Percentiles rank a stretch among this genome's conserved stretches.
These are phyloP conservation scores for Saccharomyces hybrid DNA, from an alignment of 1,139 yeast species.

Conservation along the genomic window DNA sequence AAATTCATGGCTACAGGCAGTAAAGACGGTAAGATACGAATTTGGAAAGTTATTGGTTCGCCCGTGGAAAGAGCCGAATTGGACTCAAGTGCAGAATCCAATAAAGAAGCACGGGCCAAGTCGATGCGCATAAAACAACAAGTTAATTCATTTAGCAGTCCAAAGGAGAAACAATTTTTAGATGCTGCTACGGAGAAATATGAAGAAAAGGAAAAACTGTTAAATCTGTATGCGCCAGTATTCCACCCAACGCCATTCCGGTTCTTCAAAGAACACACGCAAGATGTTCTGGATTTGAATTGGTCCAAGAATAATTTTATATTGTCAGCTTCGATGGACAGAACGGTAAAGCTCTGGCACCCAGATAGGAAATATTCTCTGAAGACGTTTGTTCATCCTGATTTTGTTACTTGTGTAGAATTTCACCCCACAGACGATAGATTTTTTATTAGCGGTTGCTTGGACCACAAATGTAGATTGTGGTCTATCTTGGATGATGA, in stretches of 20 bases:
- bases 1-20: conserved; percentile 80
- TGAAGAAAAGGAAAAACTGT: conserved; percentile 5
- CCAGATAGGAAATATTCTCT: conserved; percentile 57
- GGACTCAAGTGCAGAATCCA: conserved; percentile 15
- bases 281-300: conserved; percentile 62
- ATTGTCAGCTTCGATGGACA: conserved; percentile 78
- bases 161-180: conserved; percentile 1
- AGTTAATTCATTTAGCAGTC: neutral
- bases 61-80: conserved; percentile 51
- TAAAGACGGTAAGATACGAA: conserved; percentile 53
- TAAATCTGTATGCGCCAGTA: conserved; percentile 55
- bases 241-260: conserved; percentile 64
- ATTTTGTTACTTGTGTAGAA: conserved; percentile 72
- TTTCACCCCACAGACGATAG: conserved; percentile 87
- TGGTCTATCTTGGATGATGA: conserved; percentile 82
- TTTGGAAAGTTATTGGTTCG: conserved; percentile 76
- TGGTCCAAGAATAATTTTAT: conserved; percentile 88
- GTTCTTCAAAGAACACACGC: conserved; percentile 58
- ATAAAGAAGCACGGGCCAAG: conserved; percentile 5
- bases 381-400: conserved; percentile 62
- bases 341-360: conserved; percentile 80
- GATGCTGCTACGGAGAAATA: conserved; percentile 4
- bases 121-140: conserved; percentile 5
- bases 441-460: conserved; percentile 75
- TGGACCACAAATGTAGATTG: conserved; percentile 68